phyloP scores from a whole-genome alignment of 208 protist species.

The Vickermania ingenoplastis region DNA sequence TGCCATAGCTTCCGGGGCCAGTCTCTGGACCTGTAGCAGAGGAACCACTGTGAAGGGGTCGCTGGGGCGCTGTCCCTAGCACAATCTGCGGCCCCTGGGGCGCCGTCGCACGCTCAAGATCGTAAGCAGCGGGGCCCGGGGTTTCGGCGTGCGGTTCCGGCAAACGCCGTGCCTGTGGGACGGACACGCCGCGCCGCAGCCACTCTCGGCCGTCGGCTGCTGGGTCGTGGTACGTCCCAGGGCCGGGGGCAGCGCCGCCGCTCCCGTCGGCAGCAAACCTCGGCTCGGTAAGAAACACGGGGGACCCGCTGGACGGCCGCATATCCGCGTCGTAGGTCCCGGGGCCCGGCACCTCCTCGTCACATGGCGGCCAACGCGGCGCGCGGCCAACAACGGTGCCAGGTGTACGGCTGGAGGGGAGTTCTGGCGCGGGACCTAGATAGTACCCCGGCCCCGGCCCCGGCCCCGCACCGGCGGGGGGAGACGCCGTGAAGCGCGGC shows the following conservation, averaged over 20 bases:
- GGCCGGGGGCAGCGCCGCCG: slow-evolving; percentile 19
- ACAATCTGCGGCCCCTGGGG: not conserved
- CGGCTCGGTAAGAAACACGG: not conserved
- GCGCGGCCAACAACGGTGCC: not conserved
- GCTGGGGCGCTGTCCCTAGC: slow-evolving; percentile 9
- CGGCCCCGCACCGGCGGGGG: not conserved
- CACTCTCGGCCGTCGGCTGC: not conserved
- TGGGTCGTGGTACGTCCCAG: slow-evolving; percentile 32
- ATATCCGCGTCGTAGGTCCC: slow-evolving; percentile 35
- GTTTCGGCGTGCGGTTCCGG: no score
- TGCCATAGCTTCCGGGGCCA: slow-evolving; percentile 38
- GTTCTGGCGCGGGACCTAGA: not conserved
- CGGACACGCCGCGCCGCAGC: no score
- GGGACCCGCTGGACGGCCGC: not conserved
- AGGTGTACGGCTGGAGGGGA: not conserved
- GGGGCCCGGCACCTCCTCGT: slow-evolving; percentile 23
- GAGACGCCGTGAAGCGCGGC: slow-evolving; percentile 11
- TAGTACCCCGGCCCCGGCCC: not conserved
- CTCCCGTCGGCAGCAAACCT: not conserved
- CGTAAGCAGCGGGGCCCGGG: slow-evolving; percentile 54
- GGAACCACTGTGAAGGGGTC: not conserved
- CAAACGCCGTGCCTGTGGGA: no score
- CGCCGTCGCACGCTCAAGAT: slow-evolving; percentile 3
- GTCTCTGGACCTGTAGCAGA: slow-evolving; percentile 1
- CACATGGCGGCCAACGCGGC: not conserved